A percentile compares a stretch with the other conserved stretches of the same genome.
phyloP scores from a whole-genome alignment of 805 yeast genomes.

The Starmerella roubikii region DNA sequence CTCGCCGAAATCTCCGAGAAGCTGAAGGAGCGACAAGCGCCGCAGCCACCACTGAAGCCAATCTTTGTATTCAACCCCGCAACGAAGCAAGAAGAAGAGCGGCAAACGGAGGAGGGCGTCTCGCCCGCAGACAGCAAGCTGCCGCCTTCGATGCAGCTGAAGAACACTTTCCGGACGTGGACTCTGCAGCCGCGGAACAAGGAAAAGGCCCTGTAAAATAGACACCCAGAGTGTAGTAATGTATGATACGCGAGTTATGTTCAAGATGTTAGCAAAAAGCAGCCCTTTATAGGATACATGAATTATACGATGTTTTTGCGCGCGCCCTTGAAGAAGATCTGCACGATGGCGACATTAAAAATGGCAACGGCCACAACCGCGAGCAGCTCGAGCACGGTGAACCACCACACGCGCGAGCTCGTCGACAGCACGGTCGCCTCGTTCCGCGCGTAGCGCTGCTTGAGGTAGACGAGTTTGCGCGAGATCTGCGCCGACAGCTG shows the following conservation, averaged over 20 bases:
- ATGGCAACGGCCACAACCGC: conserved; percentile 66
- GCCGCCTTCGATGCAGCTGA: conserved; percentile 6
- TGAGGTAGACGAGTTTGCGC: conserved; percentile 55
- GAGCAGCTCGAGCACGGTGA: conserved; percentile 55
- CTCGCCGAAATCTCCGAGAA: conserved; percentile 20
- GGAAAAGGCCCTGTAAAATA: too few relatives aligned
- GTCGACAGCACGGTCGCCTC: conserved; percentile 77
- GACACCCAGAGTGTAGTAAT: not conserved
- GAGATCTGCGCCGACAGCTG: conserved; percentile 22
- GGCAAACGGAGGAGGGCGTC: conserved; percentile 27
- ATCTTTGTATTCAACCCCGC: conserved; percentile 8
- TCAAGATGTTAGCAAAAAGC: not conserved
- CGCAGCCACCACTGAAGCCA: conserved; percentile 14
- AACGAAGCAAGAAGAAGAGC: conserved; percentile 12
- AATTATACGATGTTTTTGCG: conserved; percentile 26
- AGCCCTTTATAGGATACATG: too few relatives aligned
- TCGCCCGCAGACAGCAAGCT: conserved; percentile 47
- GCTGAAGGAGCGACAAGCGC: conserved; percentile 10
- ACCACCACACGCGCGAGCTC: conserved; percentile 62
- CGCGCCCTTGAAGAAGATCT: conserved; percentile 52
- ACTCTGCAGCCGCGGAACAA: conserved; percentile 16
- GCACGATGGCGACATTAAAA: conserved; percentile 68
- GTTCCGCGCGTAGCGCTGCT: conserved; percentile 81
- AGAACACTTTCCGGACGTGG: conserved; percentile 13
- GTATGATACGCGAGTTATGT: not conserved